These are phyloP conservation scores for Oleoguttula mirabilis DNA, from an alignment of 495 filamentous ascomycete species.

Conservation along the genomic window DNA sequence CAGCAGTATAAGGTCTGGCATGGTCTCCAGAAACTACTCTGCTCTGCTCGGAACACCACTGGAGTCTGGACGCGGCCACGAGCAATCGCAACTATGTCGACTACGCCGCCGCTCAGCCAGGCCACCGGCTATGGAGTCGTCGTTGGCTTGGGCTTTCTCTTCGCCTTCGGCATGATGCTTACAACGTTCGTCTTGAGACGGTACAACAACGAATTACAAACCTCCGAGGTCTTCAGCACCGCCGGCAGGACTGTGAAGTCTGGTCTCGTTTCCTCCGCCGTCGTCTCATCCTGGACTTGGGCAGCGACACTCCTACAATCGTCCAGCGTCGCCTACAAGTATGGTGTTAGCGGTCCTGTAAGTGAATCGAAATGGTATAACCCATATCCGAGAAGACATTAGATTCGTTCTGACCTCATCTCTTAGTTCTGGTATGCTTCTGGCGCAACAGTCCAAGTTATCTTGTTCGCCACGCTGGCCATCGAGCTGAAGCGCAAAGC, in stretches of 20 bases:
- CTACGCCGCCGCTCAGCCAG: not conserved
- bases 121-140: constrained; percentile 29
- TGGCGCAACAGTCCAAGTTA: constrained; percentile 60
- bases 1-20: no score
- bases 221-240: constrained; percentile 94
- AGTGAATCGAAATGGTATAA: no score
- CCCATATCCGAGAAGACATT: no score
- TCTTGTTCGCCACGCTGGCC: constrained; percentile 85
- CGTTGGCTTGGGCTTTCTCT: constrained; percentile 28
- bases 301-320: constrained; percentile 71
- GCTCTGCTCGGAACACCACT: no score
- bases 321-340: constrained; percentile 80
- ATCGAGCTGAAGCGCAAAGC: constrained; percentile 79
- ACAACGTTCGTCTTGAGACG: constrained; percentile 35
- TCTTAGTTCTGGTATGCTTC: constrained; percentile 87
- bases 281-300: constrained; percentile 95
- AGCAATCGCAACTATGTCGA: no score
- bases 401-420: no score
- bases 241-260: constrained; percentile 90
- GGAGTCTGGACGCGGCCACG: no score
- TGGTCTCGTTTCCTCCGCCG: constrained; percentile 86
- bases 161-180: constrained; percentile 29
- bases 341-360: constrained; percentile 84
- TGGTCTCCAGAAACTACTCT: no score
- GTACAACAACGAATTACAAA: constrained; percentile 90